phyloP scores from a whole-genome alignment of 306 rosid genomes.

The Sindora glabra region DNA sequence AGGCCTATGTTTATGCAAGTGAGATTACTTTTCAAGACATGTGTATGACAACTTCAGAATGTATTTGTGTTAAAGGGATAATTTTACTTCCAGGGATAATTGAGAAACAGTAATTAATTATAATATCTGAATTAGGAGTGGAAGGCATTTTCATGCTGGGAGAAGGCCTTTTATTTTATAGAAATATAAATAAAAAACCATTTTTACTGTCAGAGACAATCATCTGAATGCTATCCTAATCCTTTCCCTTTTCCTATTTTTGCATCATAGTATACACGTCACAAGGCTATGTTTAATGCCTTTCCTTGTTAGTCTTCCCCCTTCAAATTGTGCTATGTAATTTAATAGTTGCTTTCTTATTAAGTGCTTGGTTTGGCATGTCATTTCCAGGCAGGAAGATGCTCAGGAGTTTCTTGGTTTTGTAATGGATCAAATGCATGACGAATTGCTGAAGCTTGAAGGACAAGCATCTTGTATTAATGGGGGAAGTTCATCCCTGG shows the following conservation, averaged over 20 bases:
- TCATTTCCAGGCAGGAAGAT: constrained; percentile 82
- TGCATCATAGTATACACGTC: neutral
- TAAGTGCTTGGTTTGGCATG: neutral
- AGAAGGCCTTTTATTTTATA: neutral
- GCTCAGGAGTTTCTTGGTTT: constrained; percentile 97
- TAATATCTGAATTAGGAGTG: neutral
- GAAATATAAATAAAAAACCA: too few species aligned
- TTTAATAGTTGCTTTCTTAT: too few species aligned
- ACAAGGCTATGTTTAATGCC: neutral
- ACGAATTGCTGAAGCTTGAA: constrained; percentile 70
- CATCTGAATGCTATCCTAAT: too few species aligned
- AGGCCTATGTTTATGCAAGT: neutral
- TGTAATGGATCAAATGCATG: constrained; percentile 88
- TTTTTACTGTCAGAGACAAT: too few species aligned
- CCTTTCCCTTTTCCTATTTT: too few species aligned
- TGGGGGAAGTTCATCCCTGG: constrained; percentile 53
- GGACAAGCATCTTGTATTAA: constrained; percentile 46
- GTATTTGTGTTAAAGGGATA: neutral
- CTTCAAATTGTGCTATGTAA: too few species aligned
- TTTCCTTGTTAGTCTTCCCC: neutral
- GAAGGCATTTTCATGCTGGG: neutral
- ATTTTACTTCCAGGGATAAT: neutral
- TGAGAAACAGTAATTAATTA: neutral
- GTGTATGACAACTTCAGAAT: neutral
- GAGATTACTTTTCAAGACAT: neutral